Percentiles rank a stretch among this genome's conserved stretches.
Conservation (phyloP, 1,284 basidiomycete genomes). For the Marasmius tenuissimus region DNA sequence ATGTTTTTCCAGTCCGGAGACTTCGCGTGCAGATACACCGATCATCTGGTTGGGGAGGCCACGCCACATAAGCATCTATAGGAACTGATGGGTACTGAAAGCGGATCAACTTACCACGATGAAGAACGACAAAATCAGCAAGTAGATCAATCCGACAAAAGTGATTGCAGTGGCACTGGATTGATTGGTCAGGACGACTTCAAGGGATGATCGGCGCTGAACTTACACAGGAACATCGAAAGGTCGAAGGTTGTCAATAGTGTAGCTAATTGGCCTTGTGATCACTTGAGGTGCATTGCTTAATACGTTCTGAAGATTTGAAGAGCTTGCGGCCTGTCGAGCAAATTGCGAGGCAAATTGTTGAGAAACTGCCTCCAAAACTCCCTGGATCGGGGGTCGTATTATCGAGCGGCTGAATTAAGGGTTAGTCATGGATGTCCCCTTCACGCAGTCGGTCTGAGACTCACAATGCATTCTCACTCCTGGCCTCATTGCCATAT, state of each 20-base stretch:
- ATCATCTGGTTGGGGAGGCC: conserved; percentile 24
- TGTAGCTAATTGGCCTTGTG: conserved; percentile 49
- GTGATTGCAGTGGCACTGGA: conserved; percentile 62
- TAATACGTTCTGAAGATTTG: conserved; percentile 38
- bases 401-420: conserved; percentile 32
- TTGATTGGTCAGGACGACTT: neutral
- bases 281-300: conserved; percentile 60
- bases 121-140: conserved; percentile 56
- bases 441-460: neutral
- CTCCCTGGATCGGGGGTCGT: conserved; percentile 27
- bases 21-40: conserved; percentile 30
- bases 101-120: conserved; percentile 26
- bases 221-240: conserved; percentile 64
- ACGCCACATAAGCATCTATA: neutral
- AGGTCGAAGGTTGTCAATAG: conserved; percentile 58
- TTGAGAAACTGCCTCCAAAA: conserved; percentile 25
- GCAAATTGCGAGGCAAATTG: conserved; percentile 38
- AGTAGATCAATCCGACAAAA: conserved; percentile 77
- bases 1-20: conserved; percentile 47
- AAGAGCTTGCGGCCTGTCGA: conserved; percentile 29
- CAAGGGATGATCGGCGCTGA: neutral
- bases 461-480: conserved; percentile 50
- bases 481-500: conserved; percentile 32
- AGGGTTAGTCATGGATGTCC: neutral
- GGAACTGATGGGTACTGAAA: conserved; percentile 30